Percentiles rank a stretch among this genome's conserved stretches.
Conservation (phyloP, 2,329 filamentous ascomycete species). For the Colletotrichum sp. region DNA sequence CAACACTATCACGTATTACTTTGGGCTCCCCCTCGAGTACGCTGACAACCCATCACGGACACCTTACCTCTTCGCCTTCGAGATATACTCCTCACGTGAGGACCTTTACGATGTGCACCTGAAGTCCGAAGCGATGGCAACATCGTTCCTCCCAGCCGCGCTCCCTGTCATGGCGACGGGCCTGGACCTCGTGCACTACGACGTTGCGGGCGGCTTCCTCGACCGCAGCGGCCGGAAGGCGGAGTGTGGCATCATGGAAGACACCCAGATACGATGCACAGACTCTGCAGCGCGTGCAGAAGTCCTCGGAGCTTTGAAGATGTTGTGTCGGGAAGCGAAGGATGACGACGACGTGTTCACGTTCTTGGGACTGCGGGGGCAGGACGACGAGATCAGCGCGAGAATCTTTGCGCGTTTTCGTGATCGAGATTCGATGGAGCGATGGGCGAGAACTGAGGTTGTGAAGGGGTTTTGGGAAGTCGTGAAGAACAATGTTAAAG, state of each 20-base stretch:
- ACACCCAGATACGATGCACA: constrained; percentile 23
- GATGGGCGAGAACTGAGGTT: constrained; percentile 17
- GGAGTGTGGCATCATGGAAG: constrained; percentile 29
- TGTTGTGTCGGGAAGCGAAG: constrained; percentile 24
- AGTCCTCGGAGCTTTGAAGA: constrained; percentile 19
- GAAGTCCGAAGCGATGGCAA: constrained; percentile 25
- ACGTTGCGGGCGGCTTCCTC: constrained; percentile 26
- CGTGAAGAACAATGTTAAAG: constrained; percentile 23
- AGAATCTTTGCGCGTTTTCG: constrained; percentile 28
- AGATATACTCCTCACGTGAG: constrained; percentile 22
- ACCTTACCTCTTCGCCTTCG: constrained; percentile 28
- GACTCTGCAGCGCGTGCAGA: constrained; percentile 12
- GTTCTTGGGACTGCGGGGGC: constrained; percentile 24
- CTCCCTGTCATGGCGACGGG: constrained; percentile 27
- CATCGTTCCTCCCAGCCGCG: constrained; percentile 23
- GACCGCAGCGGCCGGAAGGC: constrained; percentile 21
- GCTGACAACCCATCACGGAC: constrained; percentile 25
- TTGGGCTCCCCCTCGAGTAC: constrained; percentile 39
- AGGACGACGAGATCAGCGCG: constrained; percentile 25
- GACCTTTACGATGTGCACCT: constrained; percentile 29
- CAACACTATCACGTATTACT: constrained; percentile 46
- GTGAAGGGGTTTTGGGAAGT: constrained; percentile 25
- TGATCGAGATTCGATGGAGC: constrained; percentile 25
- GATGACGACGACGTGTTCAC: constrained; percentile 24
- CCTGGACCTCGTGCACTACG: constrained; percentile 27